These are phyloP conservation scores for Xylaria sp. DNA, from an alignment of 495 filamentous ascomycete genomes.

Conservation along the genomic window DNA sequence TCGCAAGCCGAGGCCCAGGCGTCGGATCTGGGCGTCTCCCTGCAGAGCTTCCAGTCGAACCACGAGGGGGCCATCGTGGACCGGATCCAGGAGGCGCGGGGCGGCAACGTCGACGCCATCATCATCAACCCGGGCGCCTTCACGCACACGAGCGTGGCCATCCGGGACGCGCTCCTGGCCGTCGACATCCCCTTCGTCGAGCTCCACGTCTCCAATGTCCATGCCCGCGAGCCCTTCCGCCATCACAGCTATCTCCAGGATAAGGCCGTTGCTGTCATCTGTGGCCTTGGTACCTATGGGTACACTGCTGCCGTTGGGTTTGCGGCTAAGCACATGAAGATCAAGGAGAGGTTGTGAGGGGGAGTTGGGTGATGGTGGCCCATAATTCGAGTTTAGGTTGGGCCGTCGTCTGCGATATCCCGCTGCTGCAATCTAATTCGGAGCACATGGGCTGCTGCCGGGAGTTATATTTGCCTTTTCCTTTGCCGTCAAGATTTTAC, in stretches of 20 bases:
- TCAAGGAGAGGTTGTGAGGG: constrained; percentile 33
- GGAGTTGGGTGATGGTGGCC: not conserved
- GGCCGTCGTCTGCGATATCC: not conserved
- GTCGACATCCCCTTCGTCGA: constrained; percentile 74
- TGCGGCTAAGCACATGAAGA: constrained; percentile 56
- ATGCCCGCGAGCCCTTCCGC: constrained; percentile 68
- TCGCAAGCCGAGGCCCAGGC: constrained; percentile 52
- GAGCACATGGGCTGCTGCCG: not conserved
- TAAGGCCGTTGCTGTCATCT: constrained; percentile 72
- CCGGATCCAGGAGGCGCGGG: constrained; percentile 64
- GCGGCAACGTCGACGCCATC: constrained; percentile 61
- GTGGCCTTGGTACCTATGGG: constrained; percentile 70
- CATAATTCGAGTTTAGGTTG: not conserved
- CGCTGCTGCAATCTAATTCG: not conserved
- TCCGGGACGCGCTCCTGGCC: constrained; percentile 70
- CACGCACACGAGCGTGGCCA: constrained; percentile 72
- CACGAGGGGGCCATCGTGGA: constrained; percentile 71
- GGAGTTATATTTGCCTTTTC: no score
- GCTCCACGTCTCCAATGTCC: constrained; percentile 72
- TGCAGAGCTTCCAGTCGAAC: constrained; percentile 69
- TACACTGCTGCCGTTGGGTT: constrained; percentile 74
- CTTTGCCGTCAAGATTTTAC: no score
- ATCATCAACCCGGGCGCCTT: constrained; percentile 75
- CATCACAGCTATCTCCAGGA: constrained; percentile 73
- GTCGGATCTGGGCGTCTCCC: constrained; percentile 45